Conservation (phyloP, 2,329 filamentous ascomycete genomes). For the Tolypocladium guangdongense region DNA sequence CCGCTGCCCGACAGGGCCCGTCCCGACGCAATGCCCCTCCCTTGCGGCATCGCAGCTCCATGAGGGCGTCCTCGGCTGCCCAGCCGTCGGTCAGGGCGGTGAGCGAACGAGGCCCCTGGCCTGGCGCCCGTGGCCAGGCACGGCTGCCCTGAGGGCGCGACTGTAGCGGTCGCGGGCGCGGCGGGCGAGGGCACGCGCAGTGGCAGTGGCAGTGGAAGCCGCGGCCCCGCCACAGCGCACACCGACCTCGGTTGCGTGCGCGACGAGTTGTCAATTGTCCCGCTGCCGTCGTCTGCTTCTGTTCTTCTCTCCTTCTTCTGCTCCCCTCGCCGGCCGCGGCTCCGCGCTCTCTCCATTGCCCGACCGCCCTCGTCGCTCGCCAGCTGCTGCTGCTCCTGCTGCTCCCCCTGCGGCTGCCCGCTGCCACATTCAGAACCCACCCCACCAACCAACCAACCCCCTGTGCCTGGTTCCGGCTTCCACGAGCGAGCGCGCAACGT, state of each 20-base stretch:
- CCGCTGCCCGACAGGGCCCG: background rate
- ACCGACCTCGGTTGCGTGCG: too few relatives aligned
- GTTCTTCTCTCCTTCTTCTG: too few relatives aligned
- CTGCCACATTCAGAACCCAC: background rate
- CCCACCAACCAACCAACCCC: background rate
- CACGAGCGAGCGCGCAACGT: background rate
- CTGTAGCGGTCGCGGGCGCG: background rate
- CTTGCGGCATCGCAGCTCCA: too few relatives aligned
- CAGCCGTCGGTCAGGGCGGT: background rate
- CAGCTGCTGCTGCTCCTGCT: background rate
- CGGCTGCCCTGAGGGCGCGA: background rate
- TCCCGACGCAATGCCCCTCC: too few relatives aligned
- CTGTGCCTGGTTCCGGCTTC: background rate
- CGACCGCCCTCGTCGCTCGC: background rate
- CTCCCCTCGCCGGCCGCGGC: too few relatives aligned
- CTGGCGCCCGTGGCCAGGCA: too few relatives aligned
- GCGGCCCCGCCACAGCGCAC: background rate
- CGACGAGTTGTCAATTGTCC: too few relatives aligned
- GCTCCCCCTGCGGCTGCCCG: background rate
- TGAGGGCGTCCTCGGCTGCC: too few relatives aligned
- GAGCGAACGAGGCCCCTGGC: background rate
- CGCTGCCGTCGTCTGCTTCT: too few relatives aligned
- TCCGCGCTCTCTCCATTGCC: background rate
- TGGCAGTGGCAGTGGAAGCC: background rate
- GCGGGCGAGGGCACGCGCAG: background rate